Conservation (phyloP, 164 flowering plant species). For the Taxillus chinensis region DNA sequence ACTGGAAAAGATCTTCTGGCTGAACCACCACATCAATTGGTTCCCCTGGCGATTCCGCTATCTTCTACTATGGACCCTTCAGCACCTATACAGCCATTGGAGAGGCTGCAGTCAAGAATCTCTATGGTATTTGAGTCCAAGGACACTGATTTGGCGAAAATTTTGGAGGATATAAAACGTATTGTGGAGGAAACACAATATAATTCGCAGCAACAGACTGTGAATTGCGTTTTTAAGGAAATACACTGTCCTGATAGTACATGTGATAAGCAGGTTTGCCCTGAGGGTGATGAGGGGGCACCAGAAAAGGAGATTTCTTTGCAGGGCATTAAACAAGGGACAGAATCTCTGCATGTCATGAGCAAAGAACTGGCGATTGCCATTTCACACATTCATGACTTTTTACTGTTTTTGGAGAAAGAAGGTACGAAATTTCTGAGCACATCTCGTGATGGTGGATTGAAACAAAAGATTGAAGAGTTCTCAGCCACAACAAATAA, state of each 20-base stretch:
- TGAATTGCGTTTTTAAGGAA: constrained; percentile 22
- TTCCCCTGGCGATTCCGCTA: constrained; percentile 9
- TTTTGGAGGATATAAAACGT: constrained; percentile 42
- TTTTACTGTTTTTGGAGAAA: constrained; percentile 55
- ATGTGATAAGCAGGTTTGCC: constrained; percentile 18
- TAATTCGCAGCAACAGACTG: constrained; percentile 23
- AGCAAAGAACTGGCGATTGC: constrained; percentile 38
- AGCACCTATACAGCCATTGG: constrained; percentile 9
- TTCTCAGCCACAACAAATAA: constrained; percentile 43
- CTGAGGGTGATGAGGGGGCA: constrained; percentile 25
- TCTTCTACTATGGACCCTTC: constrained; percentile 13
- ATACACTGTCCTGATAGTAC: constrained; percentile 18
- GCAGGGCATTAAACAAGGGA: constrained; percentile 14
- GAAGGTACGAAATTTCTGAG: constrained; percentile 42
- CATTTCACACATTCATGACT: constrained; percentile 59
- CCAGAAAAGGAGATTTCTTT: constrained; percentile 21
- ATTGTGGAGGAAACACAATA: constrained; percentile 41
- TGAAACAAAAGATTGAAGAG: constrained; percentile 35
- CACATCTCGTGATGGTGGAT: constrained; percentile 27
- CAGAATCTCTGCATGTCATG: constrained; percentile 9
- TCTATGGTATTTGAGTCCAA: constrained; percentile 25
- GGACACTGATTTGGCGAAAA: constrained; percentile 28
- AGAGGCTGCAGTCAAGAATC: constrained; percentile 30
- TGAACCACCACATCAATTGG: constrained; percentile 13
- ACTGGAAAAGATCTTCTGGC: constrained; percentile 17